Evolutionary conservation across 2,329 filamentous ascomycete genomes (phyloP).

Genomic region (Fusarium lyarnte): DNA sequence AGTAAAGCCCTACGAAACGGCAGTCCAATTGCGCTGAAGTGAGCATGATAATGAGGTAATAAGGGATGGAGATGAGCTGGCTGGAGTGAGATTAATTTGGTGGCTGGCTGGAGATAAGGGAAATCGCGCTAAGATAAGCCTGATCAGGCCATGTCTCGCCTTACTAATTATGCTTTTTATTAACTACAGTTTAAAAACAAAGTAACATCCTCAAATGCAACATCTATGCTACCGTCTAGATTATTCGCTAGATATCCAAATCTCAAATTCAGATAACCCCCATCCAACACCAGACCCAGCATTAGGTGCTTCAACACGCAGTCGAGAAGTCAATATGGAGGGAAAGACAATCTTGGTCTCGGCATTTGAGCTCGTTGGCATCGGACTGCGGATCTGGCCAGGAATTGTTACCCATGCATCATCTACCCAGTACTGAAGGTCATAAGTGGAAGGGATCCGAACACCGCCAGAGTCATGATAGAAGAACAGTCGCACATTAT

Average conservation of each 20-base stretch:
- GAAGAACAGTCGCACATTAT: not conserved
- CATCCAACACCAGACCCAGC: not conserved
- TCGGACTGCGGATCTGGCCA: not conserved
- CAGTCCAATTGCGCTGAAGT: not conserved
- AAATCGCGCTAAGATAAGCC: not conserved
- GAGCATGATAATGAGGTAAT: not conserved
- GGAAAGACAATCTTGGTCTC: not conserved
- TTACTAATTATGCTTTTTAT: not conserved
- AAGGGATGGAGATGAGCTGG: not conserved
- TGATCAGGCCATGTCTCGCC: not conserved
- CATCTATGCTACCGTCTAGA: fast-evolving
- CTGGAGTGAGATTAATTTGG: not conserved
- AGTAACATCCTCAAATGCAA: fast-evolving
- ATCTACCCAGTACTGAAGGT: not conserved
- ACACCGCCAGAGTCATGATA: not conserved
- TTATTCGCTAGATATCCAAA: not conserved
- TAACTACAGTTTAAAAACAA: not conserved
- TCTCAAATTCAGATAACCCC: not conserved
- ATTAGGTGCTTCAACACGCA: not conserved
- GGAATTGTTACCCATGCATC: not conserved
- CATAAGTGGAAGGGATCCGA: not conserved
- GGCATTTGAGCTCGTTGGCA: not conserved
- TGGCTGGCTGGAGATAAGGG: not conserved
- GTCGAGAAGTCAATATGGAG: not conserved
- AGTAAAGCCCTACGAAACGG: fast-evolving